A percentile compares a stretch with the other conserved stretches of the same genome.
Evolutionary conservation across 208 protist genomes (phyloP).

Genomic region (Trypanosoma vivax): DNA sequence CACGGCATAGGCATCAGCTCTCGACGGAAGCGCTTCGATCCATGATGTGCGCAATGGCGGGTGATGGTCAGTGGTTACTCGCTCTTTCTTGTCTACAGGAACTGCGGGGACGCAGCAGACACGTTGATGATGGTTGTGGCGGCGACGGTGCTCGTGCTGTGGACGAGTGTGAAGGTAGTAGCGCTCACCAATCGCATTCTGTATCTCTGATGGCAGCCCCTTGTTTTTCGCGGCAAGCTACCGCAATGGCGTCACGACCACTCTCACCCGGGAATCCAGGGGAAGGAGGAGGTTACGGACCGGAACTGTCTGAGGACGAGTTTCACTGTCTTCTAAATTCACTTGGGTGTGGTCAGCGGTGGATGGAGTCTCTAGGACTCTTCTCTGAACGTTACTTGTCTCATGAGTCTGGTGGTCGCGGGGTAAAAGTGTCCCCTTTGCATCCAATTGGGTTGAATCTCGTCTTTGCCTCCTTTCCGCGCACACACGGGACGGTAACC

Average conservation of each 20-base stretch:
- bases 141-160: too few species aligned
- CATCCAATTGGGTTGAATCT: conserved; percentile 44
- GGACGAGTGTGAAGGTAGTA: too few species aligned
- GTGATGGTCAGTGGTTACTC: conserved; percentile 20
- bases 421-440: conserved; percentile 15
- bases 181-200: too few species aligned
- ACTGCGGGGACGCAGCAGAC: neutral
- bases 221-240: too few species aligned
- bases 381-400: conserved; percentile 37
- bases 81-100: conserved; percentile 13
- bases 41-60: conserved; percentile 23
- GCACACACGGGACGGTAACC: neutral
- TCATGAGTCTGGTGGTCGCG: neutral
- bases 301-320: conserved; percentile 26
- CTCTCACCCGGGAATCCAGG: too few species aligned
- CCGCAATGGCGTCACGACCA: too few species aligned
- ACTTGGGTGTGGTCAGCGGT: conserved; percentile 26
- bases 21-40: conserved; percentile 14
- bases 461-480: conserved; percentile 50
- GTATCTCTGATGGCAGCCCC: too few species aligned
- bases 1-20: too few species aligned
- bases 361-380: conserved; percentile 26
- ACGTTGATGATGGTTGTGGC: neutral
- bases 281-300: too few species aligned
- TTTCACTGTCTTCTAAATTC: conserved; percentile 54